These are phyloP conservation scores for Saprolegnia parasitica DNA, from an alignment of 352 stramenopile species.

Conservation along the genomic window DNA sequence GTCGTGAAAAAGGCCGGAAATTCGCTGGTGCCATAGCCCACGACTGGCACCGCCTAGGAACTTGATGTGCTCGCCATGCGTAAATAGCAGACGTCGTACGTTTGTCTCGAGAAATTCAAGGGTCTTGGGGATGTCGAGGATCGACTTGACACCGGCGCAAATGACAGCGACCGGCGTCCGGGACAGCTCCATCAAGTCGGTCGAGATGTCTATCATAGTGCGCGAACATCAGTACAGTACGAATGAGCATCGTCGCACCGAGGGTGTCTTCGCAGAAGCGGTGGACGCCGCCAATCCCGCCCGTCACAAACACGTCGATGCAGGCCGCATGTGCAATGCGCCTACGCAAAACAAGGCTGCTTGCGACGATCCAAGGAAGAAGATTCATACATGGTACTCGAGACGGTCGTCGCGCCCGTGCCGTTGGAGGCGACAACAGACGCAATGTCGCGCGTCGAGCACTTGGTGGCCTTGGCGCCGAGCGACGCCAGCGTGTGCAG, in stretches of 20 bases:
- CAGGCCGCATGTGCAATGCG: constrained; percentile 89
- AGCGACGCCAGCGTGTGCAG: constrained; percentile 62
- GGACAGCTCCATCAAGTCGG: constrained; percentile 94
- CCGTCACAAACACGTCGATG: constrained; percentile 97
- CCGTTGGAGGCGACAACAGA: constrained; percentile 67
- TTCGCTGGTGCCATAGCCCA: constrained; percentile 87
- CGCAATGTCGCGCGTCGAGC: constrained; percentile 79
- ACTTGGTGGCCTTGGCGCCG: constrained; percentile 58
- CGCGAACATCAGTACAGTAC: background rate
- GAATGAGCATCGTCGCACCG: background rate
- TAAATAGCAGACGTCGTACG: constrained; percentile 33
- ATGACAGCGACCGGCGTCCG: constrained; percentile 95
- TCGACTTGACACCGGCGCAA: constrained; percentile 98
- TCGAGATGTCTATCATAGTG: constrained; percentile 85
- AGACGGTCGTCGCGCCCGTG: constrained; percentile 94
- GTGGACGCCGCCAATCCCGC: constrained; percentile 96
- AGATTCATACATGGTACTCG: constrained; percentile 87
- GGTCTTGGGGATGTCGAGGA: constrained; percentile 96
- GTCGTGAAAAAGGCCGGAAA: constrained; percentile 99
- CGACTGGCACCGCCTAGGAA: constrained; percentile 89
- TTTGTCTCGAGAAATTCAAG: constrained; percentile 97
- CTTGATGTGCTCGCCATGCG: constrained; percentile 13
- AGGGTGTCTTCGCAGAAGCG: constrained; percentile 86
- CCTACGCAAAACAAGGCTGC: constrained; percentile 35
- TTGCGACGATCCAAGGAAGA: background rate